phyloP scores from a whole-genome alignment of 2,329 filamentous ascomycete species.

The Aphanoascus verrucosus region DNA sequence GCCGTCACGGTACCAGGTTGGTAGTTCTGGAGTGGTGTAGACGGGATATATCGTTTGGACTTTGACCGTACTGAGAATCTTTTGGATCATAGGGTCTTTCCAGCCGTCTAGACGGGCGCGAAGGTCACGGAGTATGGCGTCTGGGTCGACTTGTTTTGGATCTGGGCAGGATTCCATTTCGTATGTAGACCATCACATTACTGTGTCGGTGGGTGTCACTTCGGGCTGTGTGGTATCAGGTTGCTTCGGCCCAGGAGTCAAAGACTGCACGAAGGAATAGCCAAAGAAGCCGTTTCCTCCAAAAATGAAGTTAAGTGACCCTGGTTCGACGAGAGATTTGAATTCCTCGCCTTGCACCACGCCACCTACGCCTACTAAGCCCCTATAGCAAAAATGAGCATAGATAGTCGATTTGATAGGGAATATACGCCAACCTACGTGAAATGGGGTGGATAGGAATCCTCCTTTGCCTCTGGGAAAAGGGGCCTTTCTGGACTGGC shows the following conservation, averaged over 20 bases:
- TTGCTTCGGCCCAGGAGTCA: conserved; percentile 20
- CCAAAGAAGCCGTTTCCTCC: conserved; percentile 44
- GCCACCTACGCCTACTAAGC: conserved; percentile 38
- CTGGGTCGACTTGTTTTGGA: conserved; percentile 24
- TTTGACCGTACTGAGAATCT: conserved; percentile 30
- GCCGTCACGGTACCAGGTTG: conserved; percentile 38
- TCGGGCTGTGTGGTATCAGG: background rate
- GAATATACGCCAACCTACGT: conserved; percentile 24
- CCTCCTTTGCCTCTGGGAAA: conserved; percentile 26
- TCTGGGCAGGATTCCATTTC: conserved; percentile 26
- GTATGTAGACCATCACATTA: conserved; percentile 41
- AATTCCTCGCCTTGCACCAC: conserved; percentile 30
- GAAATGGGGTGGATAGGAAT: conserved; percentile 32
- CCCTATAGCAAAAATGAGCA: conserved; percentile 20
- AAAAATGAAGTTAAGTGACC: conserved; percentile 36
- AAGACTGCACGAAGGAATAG: conserved; percentile 30
- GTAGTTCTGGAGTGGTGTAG: conserved; percentile 40
- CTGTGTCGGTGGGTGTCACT: conserved; percentile 8
- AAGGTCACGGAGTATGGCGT: conserved; percentile 28
- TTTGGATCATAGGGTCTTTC: conserved; percentile 37
- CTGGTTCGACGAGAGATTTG: conserved; percentile 24
- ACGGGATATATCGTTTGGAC: conserved; percentile 40
- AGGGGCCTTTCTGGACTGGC: conserved; percentile 28
- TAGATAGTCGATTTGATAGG: background rate
- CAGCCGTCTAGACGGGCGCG: conserved; percentile 35